A percentile compares a stretch with the other conserved stretches of the same genome.
Conservation (phyloP, 768 basidiomycete species). For the Trametes villosa region DNA sequence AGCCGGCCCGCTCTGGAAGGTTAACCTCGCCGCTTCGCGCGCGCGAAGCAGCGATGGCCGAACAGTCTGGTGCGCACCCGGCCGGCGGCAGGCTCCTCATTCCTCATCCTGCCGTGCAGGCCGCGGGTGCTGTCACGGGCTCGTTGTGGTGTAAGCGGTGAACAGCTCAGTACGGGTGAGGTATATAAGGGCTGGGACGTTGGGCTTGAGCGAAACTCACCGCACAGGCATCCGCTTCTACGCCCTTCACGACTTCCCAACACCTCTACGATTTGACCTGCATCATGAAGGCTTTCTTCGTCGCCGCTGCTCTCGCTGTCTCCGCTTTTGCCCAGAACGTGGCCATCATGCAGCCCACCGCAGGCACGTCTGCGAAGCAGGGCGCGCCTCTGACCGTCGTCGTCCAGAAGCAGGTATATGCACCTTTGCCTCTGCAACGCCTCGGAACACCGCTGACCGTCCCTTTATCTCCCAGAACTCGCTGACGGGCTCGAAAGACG, state of each 20-base stretch:
- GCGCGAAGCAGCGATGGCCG: too few relatives aligned
- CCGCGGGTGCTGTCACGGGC: too few relatives aligned
- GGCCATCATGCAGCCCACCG: neutral
- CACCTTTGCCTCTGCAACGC: neutral
- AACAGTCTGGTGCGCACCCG: too few relatives aligned
- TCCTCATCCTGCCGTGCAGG: too few relatives aligned
- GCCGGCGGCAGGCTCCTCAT: too few relatives aligned
- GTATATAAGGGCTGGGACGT: too few relatives aligned
- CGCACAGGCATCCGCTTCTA: neutral
- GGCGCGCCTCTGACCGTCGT: neutral
- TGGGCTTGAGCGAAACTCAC: too few relatives aligned
- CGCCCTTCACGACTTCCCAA: too few relatives aligned
- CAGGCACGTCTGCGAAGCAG: neutral
- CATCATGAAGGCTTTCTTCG: conserved; percentile 2
- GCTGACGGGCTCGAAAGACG: neutral
- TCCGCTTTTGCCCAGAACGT: neutral
- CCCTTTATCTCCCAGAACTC: neutral
- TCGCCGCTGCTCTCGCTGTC: neutral
- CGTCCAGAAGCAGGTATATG: neutral
- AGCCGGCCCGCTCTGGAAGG: too few relatives aligned
- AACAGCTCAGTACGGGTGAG: too few relatives aligned
- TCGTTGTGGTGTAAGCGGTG: too few relatives aligned
- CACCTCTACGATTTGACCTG: neutral
- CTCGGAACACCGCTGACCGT: neutral
- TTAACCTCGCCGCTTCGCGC: too few relatives aligned